Evolutionary conservation across 495 filamentous ascomycete genomes (phyloP).

Genomic region (Bacidia rubella): DNA sequence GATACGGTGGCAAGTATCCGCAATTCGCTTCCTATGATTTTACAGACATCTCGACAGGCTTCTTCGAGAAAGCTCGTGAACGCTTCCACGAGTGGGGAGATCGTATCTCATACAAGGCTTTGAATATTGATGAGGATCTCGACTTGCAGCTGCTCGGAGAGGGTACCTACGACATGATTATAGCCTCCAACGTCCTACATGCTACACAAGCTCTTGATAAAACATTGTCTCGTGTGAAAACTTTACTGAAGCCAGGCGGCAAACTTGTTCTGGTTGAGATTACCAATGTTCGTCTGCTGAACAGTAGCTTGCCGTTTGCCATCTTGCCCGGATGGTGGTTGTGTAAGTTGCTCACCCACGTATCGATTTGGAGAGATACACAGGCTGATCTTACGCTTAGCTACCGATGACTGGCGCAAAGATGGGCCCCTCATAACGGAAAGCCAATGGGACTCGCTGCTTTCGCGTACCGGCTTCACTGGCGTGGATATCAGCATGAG

Average conservation of each 20-base stretch:
- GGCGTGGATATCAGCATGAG: constrained; percentile 10
- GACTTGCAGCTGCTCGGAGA: constrained; percentile 12
- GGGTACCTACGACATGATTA: constrained; percentile 14
- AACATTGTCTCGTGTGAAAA: constrained; percentile 10
- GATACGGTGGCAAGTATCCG: constrained; percentile 1
- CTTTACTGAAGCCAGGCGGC: constrained; percentile 17
- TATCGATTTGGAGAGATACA: not conserved
- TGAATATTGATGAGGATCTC: constrained; percentile 10
- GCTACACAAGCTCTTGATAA: constrained; percentile 21
- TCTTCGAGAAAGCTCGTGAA: constrained; percentile 28
- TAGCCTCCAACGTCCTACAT: constrained; percentile 16
- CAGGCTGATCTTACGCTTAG: not conserved
- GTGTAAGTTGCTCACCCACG: constrained; percentile 2
- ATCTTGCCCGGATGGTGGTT: constrained; percentile 21
- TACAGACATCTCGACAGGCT: constrained; percentile 39
- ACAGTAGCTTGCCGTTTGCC: constrained; percentile 10
- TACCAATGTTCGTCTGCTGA: not conserved
- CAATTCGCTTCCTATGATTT: constrained; percentile 26
- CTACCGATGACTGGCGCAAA: not conserved
- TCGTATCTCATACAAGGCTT: not conserved
- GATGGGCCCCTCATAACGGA: constrained; percentile 6
- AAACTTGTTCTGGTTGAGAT: constrained; percentile 14
- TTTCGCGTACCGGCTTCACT: constrained; percentile 9
- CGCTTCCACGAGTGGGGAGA: constrained; percentile 19
- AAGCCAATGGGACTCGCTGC: constrained; percentile 10